Base-by-base conservation (phyloP, 495 filamentous ascomycete genomes). In the Hypoxylon trugodes region DNA sequence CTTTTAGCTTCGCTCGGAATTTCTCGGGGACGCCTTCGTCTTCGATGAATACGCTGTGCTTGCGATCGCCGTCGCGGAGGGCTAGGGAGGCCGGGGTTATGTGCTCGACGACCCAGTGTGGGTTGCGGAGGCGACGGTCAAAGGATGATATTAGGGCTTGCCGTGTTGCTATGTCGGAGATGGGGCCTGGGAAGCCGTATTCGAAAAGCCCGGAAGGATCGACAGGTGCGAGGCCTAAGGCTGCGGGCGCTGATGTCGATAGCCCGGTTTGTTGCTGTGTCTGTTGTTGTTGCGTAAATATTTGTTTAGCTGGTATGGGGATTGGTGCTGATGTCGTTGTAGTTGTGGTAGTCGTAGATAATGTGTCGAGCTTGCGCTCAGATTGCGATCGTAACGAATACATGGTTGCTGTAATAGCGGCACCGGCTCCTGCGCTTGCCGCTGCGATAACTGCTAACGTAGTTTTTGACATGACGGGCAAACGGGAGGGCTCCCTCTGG, bases 81-180 rank as follows among this genome's bases (percentile, higher is more conserved):
- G 87, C 79, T 4, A 98, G 84, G 0, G 94, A 97, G 19, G 83
- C 82, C n/a, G 92, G 88, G 0, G 95, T 98, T 76, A 98, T 96
- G 81, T 98, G 95, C 78, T 98, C 95, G 50, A 88, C 93, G 6
- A 97, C 95, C 95, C 95, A 98, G 72, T 87, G 76, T 1, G 95
- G 95, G 72, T 98, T 98, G 66, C 92, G 89, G 48, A 88, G 90
- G 54, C 93, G 90, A 7, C 95, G 90, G 75, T 98, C 93, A 81
- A 87, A 98, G 68, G 89, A 87, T 22, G 92, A 96, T 60, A 92
- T 82, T 30, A 96, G 82, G 19, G 90, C 87, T 2, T 83, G 73
- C 10, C 90, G 85, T 32, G 85, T 82, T 35, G 91, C 88, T 51
- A 96, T 84, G 76, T 98, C 95, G 67, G 86, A 82, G 24, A 94